phyloP scores from a whole-genome alignment of 495 filamentous ascomycete genomes.

The Aspergillus homomorphus region DNA sequence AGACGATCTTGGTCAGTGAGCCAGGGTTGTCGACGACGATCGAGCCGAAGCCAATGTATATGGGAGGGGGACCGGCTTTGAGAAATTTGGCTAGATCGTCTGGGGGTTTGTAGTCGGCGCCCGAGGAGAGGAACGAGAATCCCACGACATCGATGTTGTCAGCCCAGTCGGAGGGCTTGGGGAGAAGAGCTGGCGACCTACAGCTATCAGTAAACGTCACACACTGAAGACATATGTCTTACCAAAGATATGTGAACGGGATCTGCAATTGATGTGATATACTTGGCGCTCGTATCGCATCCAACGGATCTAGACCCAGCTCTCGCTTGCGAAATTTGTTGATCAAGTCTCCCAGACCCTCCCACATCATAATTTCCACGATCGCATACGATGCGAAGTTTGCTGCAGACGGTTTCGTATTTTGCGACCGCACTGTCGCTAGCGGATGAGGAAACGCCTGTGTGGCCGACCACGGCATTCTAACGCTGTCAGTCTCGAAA shows the following conservation, averaged over 20 bases:
- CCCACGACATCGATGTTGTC: conserved; percentile 68
- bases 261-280: conserved; percentile 60
- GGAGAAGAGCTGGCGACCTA: conserved; percentile 71
- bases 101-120: conserved; percentile 61
- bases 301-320: conserved; percentile 65
- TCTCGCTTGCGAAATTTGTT: conserved; percentile 66
- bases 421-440: conserved; percentile 53
- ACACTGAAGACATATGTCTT: not conserved
- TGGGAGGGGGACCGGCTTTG: conserved; percentile 60
- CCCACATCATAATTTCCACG: conserved; percentile 79
- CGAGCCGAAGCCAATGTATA: conserved; percentile 81
- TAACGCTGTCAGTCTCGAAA: conserved; percentile 13
- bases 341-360: conserved; percentile 72
- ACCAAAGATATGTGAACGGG: conserved; percentile 81
- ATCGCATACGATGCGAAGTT: conserved; percentile 74
- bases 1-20: conserved; percentile 62
- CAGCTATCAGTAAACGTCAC: not conserved
- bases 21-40: conserved; percentile 77
- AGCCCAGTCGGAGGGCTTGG: conserved; percentile 75
- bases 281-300: conserved; percentile 63
- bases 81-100: conserved; percentile 63
- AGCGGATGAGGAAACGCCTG: conserved; percentile 53
- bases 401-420: conserved; percentile 51
- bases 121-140: conserved; percentile 68
- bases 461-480: conserved; percentile 60